A percentile compares a stretch with the other conserved stretches of the same genome.
Evolutionary conservation across 1,284 basidiomycete genomes (phyloP).

Genomic region (Heliocybe sulcata): DNA sequence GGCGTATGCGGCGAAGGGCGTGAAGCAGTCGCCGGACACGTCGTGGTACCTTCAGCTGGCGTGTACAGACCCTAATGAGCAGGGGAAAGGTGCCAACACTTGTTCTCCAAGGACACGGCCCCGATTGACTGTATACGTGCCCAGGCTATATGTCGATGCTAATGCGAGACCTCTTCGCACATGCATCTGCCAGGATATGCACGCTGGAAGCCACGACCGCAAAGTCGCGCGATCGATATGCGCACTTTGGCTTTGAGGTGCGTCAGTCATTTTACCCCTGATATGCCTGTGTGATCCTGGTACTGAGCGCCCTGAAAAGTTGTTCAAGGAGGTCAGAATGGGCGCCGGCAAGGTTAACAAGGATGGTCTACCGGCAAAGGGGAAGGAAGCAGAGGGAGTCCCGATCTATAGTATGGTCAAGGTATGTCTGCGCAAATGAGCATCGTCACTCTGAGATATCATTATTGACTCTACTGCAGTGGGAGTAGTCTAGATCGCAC

Average conservation of each 20-base stretch:
- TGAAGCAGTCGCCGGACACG: background rate
- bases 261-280: background rate
- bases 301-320: background rate
- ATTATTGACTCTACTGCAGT: too few species aligned
- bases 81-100: background rate
- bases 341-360: background rate
- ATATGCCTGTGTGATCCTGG: background rate
- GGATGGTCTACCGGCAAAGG: background rate
- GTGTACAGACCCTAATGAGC: background rate
- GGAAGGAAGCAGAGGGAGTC: background rate
- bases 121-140: background rate
- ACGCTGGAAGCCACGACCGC: background rate
- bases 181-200: background rate
- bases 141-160: background rate
- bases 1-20: background rate
- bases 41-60: constrained; percentile 1
- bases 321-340: background rate
- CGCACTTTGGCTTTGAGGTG: background rate
- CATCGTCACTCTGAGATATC: too few species aligned
- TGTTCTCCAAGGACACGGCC: background rate
- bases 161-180: background rate
- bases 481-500: too few species aligned
- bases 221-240: background rate
- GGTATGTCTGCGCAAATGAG: background rate
- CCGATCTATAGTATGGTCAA: background rate